A percentile compares a stretch with the other conserved stretches of the same genome.
Evolutionary conservation across 2,329 filamentous ascomycete genomes (phyloP).

Genomic region (Leptographium galeiforme): DNA sequence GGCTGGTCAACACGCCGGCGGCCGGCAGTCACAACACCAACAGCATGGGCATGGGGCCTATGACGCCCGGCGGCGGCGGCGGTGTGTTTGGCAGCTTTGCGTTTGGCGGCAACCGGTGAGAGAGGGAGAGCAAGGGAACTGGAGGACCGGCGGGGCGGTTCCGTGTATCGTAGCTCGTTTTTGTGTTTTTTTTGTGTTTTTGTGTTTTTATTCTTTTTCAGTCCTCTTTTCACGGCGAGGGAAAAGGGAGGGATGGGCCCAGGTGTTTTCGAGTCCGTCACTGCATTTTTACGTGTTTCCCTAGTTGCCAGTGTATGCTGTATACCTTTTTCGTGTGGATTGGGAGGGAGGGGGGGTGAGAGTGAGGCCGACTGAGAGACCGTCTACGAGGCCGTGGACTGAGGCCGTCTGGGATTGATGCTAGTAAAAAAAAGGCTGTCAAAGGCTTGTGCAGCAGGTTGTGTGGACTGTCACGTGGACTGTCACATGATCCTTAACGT

Average conservation of each 20-base stretch:
- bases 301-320: not conserved
- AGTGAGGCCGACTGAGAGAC: too few species aligned
- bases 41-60: slow-evolving; percentile 48
- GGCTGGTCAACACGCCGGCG: slow-evolving; percentile 48
- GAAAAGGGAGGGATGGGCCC: not conserved
- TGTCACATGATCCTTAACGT: too few species aligned
- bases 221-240: not conserved
- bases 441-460: too few species aligned
- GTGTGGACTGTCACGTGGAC: too few species aligned
- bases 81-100: slow-evolving; percentile 66
- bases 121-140: not conserved
- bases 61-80: slow-evolving; percentile 65
- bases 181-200: not conserved
- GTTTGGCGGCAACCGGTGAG: slow-evolving; percentile 22
- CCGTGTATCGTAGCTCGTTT: not conserved
- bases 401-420: too few species aligned
- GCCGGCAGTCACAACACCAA: slow-evolving; percentile 49
- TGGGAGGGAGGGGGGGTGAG: too few species aligned
- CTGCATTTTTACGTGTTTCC: not conserved
- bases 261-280: not conserved
- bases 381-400: too few species aligned
- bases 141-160: not conserved
- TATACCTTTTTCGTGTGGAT: not conserved
- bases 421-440: too few species aligned
- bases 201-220: not conserved